Evolutionary conservation across 306 rosid genomes (phyloP), one percentile per base, ranked within the genome.

Genomic region (Dryas alaskensis): DNA sequence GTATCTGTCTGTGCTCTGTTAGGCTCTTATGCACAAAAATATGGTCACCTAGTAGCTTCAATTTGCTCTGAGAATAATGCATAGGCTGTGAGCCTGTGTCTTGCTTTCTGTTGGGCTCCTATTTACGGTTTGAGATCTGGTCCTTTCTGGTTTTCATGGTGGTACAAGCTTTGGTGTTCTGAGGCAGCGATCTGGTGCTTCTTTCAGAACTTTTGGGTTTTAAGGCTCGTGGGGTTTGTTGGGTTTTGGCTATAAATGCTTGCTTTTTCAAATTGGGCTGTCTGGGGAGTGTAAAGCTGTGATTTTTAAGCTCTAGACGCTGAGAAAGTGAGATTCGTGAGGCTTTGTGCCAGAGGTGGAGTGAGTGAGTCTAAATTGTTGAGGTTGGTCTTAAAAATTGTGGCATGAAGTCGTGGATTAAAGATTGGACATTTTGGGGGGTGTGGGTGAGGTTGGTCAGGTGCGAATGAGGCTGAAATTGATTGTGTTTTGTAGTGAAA

Each of bases 381-480:
- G 75, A 64, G 31, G 73, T 54, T 22, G 65, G 14, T 27, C 49
- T 57, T 69, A 77, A 73, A 49, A 61, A 45, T 80, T 77, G 76
- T 70, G 78, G 71, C 60, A 82, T 80, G 87, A 86, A 69, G 85
- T 43, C 40, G 70, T 72, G 19, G 13, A 70, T 64, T 84, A 62
- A 67, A 79, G 83, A 79, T 53, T 73, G 76, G 80, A 74, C 45
- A 25, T 68, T 80, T 70, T 46, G 79, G 85, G 82, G 78, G 80
- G 72, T 77, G 79, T 62, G 86, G 86, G 62, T 81, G 60, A 78
- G 86, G 87, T 69, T 72, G 70, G 76, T 25, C 27, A 68, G 47
- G 70, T 76, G 78, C 87, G 81, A 82, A 88, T 90, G 98, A 93
- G 83, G 92, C 86, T 73, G 78, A 89, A 84, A 81, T 83, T 76